phyloP scores from a whole-genome alignment of 2,329 filamentous ascomycete species.

The Samsoniella hepiali region DNA sequence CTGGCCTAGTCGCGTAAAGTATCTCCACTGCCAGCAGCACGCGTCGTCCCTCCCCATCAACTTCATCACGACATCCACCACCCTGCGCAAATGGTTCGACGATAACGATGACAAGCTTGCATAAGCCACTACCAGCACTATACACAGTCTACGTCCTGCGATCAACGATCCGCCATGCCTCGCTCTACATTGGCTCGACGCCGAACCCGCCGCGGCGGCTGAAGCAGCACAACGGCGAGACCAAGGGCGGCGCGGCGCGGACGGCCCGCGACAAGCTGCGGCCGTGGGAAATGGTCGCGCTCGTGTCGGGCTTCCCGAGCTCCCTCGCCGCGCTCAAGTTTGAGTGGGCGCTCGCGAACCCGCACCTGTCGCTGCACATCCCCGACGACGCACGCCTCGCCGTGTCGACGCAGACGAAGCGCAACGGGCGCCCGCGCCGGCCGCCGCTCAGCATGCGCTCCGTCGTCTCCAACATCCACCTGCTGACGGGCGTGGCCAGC shows the following conservation, averaged over 20 bases:
- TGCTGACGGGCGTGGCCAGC: conserved; percentile 73
- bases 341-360: conserved; percentile 92
- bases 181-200: conserved; percentile 87
- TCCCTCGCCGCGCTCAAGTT: conserved; percentile 88
- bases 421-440: conserved; percentile 52
- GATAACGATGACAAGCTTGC: conserved; percentile 37
- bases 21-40: background rate
- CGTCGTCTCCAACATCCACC: conserved; percentile 74
- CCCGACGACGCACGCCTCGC: conserved; percentile 59
- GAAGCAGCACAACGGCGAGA: conserved; percentile 85
- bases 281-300: conserved; percentile 87
- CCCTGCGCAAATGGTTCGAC: conserved; percentile 1
- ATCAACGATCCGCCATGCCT: conserved; percentile 68
- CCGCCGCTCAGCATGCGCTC: conserved; percentile 61
- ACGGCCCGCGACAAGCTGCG: conserved; percentile 67
- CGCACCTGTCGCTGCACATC: conserved; percentile 77
- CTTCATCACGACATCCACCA: background rate
- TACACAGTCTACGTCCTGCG: conserved; percentile 93
- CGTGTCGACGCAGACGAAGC: conserved; percentile 48
- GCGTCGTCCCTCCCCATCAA: background rate
- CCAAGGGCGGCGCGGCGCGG: conserved; percentile 74
- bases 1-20: background rate
- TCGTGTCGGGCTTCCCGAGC: conserved; percentile 87
- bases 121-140: conserved; percentile 72
- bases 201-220: conserved; percentile 82